A percentile compares a stretch with the other conserved stretches of the same genome.
Evolutionary conservation across 352 stramenopile species (phyloP).

Genomic region (Phytophthora palmivora): DNA sequence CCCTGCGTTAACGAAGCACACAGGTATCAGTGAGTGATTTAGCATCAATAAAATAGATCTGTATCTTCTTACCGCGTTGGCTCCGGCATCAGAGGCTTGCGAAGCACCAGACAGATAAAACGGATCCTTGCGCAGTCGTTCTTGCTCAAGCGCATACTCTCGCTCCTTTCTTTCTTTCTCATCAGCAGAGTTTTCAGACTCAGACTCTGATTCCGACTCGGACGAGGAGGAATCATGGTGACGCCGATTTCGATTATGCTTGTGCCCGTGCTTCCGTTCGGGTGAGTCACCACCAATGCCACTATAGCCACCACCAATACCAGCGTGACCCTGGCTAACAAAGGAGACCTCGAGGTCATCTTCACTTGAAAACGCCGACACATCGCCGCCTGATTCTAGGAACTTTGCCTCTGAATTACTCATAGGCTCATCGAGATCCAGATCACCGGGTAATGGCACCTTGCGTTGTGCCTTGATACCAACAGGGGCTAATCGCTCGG

Average conservation of each 20-base stretch:
- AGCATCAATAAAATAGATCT: background rate
- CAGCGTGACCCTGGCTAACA: constrained; percentile 56
- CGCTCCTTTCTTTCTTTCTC: constrained; percentile 51
- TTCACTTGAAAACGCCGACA: constrained; percentile 65
- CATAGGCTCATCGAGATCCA: constrained; percentile 72
- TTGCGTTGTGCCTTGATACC: constrained; percentile 92
- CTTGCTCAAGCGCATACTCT: constrained; percentile 61
- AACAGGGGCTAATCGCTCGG: constrained; percentile 87
- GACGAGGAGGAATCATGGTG: constrained; percentile 38
- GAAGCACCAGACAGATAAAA: constrained; percentile 75
- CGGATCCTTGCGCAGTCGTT: constrained; percentile 75
- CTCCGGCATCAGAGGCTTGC: constrained; percentile 43
- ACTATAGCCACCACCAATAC: constrained; percentile 39
- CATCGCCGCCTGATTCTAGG: constrained; percentile 74
- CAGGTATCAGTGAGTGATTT: constrained; percentile 8
- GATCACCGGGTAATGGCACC: constrained; percentile 88
- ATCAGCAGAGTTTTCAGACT: constrained; percentile 49
- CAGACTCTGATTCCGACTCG: constrained; percentile 37
- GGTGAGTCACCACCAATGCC: constrained; percentile 50
- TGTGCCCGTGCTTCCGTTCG: constrained; percentile 56
- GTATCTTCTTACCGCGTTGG: constrained; percentile 35
- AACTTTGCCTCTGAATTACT: constrained; percentile 71
- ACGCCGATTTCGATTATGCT: constrained; percentile 33
- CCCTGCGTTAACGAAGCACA: constrained; percentile 35
- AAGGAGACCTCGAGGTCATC: constrained; percentile 88